phyloP scores from a whole-genome alignment of 169 alveolate species.

The Plasmodium gaboni region DNA sequence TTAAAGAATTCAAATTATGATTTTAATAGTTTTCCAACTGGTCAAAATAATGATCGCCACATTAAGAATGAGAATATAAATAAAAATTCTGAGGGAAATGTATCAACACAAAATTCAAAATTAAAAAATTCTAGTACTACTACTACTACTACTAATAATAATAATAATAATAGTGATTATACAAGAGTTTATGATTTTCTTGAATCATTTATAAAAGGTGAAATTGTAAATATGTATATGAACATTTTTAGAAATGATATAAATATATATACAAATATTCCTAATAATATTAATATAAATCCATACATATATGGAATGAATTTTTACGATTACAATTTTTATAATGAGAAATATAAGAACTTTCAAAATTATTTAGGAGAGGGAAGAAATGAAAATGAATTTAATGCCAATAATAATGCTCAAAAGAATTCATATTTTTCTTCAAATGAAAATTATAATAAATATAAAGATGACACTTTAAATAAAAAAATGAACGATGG shows the following conservation, averaged over 20 bases:
- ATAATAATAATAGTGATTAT: conserved; percentile 26
- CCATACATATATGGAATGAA: conserved; percentile 70
- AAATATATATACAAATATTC: conserved; percentile 68
- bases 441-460: conserved; percentile 32
- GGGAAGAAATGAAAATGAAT: background rate
- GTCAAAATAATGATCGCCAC: conserved; percentile 17
- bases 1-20: conserved; percentile 24
- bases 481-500: conserved; percentile 16
- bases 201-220: conserved; percentile 71
- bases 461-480: background rate
- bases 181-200: conserved; percentile 48
- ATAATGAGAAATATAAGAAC: conserved; percentile 57
- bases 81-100: background rate
- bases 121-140: conserved; percentile 11
- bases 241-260: conserved; percentile 72
- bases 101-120: conserved; percentile 8
- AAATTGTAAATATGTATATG: conserved; percentile 64
- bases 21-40: conserved; percentile 5
- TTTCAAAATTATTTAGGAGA: conserved; percentile 23
- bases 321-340: conserved; percentile 73
- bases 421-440: conserved; percentile 23
- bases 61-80: conserved; percentile 17
- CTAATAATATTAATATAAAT: conserved; percentile 59
- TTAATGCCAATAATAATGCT: conserved; percentile 13
- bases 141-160: conserved; percentile 6